Percentiles rank a stretch among this genome's conserved stretches.
Evolutionary conservation across 768 basidiomycete species (phyloP).

Genomic region (Naganishia kalamii): DNA sequence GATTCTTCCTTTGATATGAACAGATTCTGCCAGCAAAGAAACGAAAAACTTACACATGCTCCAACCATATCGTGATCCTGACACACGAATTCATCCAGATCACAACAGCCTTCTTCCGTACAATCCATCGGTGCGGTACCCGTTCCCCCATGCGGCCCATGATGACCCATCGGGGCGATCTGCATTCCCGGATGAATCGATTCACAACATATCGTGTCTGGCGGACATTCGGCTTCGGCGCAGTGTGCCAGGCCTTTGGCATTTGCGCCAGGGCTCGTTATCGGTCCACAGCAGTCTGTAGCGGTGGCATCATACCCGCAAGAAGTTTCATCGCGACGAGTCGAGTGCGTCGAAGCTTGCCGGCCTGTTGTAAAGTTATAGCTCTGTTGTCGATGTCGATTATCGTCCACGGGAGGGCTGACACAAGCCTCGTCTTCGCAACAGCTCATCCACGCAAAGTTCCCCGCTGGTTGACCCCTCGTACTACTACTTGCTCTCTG

Average conservation of each 20-base stretch:
- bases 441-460: constrained; percentile 12
- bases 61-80: constrained; percentile 8
- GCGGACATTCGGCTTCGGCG: not conserved
- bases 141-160: no score
- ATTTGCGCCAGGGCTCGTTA: not conserved
- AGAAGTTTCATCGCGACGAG: no score
- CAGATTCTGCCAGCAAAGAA: no score
- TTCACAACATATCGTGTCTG: not conserved
- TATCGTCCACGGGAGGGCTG: not conserved
- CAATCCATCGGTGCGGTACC: constrained; percentile 6
- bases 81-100: constrained; percentile 2
- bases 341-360: no score
- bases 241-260: not conserved
- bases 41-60: not conserved
- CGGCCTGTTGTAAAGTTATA: not conserved
- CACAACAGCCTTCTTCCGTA: constrained; percentile 5
- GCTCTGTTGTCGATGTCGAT: not conserved
- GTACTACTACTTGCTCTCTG: not conserved
- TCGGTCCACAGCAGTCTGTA: not conserved
- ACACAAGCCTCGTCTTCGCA: constrained; percentile 18
- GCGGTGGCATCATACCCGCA: not conserved
- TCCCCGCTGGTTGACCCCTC: not conserved
- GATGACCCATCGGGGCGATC: not conserved
- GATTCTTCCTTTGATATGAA: no score
- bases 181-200: not conserved